Evolutionary conservation across 352 stramenopile species (phyloP).

Genomic region (Pythium insidiosum): DNA sequence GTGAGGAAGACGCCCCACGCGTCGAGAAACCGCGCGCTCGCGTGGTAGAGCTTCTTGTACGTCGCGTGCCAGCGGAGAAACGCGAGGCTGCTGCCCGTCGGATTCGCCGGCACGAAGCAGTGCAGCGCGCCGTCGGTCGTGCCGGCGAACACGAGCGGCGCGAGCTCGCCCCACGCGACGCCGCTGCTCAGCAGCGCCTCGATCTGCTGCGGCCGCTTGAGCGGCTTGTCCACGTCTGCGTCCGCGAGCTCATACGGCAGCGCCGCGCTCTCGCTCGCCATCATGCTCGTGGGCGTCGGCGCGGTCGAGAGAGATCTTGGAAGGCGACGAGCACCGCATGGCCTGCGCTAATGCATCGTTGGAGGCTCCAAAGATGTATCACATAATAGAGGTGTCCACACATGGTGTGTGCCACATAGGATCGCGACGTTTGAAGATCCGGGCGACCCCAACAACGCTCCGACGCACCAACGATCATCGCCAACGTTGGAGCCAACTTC

Average conservation of each 20-base stretch:
- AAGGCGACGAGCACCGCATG: no score
- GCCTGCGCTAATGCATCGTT: no score
- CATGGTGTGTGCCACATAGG: no score
- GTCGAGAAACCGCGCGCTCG: slow-evolving; percentile 46
- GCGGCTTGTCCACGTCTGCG: slow-evolving; percentile 43
- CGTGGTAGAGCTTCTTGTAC: slow-evolving; percentile 56
- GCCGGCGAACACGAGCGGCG: slow-evolving; percentile 49
- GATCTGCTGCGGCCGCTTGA: slow-evolving; percentile 48
- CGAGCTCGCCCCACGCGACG: slow-evolving; percentile 22
- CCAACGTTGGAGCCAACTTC: no score
- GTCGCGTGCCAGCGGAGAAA: slow-evolving; percentile 41
- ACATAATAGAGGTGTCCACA: no score
- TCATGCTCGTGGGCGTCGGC: no score
- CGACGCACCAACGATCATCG: no score
- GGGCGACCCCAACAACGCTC: no score
- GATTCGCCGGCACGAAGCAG: slow-evolving; percentile 29
- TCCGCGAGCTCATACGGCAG: slow-evolving; percentile 32
- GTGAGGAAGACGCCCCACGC: slow-evolving; percentile 61
- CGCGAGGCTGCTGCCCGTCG: slow-evolving; percentile 3
- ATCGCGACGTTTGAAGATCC: no score
- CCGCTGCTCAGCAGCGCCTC: slow-evolving; percentile 36
- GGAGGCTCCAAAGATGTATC: no score
- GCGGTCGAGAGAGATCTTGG: no score
- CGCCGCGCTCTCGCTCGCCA: no score
- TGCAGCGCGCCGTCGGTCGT: slow-evolving; percentile 50